These are phyloP conservation scores for Blumeria graminis DNA, from an alignment of 2,329 filamentous ascomycete species.

Conservation along the genomic window DNA sequence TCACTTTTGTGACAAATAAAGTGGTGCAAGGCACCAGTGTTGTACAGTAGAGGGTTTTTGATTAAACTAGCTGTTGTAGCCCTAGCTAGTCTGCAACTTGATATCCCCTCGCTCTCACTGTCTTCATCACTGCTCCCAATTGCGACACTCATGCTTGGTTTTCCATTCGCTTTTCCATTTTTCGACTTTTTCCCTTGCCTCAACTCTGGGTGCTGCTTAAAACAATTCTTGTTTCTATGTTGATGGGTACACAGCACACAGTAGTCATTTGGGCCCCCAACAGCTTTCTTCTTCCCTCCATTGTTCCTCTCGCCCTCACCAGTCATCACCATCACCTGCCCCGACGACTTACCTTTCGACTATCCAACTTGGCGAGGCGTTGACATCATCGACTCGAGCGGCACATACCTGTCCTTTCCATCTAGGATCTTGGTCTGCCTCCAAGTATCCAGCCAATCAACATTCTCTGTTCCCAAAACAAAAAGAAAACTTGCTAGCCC, in stretches of 20 bases:
- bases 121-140: neutral
- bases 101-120: no score
- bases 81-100: neutral
- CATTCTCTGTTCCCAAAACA: neutral
- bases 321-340: neutral
- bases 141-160: neutral
- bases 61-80: neutral
- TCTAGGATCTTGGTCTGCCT: neutral
- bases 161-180: neutral
- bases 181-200: neutral
- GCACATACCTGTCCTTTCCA: neutral
- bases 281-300: neutral
- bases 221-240: neutral
- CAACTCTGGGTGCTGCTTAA: neutral
- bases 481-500: neutral
- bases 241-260: neutral
- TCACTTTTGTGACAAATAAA: neutral
- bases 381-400: neutral
- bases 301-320: neutral
- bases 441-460: neutral
- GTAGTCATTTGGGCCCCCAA: neutral
- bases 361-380: neutral
- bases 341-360: neutral
- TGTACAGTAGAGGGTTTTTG: neutral
- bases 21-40: neutral